A percentile compares a stretch with the other conserved stretches of the same genome.
phyloP scores from a whole-genome alignment of 2,329 filamentous ascomycete species.

The Trichoderma asperellum region DNA sequence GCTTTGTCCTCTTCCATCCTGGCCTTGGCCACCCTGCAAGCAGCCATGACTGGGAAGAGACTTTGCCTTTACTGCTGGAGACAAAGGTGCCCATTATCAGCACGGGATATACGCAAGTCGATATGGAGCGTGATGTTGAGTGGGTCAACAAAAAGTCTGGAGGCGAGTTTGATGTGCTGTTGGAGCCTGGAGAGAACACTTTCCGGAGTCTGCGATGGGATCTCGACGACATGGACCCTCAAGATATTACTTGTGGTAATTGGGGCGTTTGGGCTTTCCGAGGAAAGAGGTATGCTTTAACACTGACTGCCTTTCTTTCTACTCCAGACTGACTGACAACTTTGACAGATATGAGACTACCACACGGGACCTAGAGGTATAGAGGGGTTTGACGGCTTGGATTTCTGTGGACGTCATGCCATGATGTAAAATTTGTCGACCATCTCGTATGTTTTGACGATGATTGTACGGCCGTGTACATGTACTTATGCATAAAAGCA shows the following conservation, averaged over 20 bases:
- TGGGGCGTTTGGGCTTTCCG: slow-evolving; percentile 98
- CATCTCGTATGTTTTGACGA: neutral
- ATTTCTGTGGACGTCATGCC: neutral
- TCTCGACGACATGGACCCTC: slow-evolving; percentile 90
- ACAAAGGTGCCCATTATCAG: slow-evolving; percentile 94
- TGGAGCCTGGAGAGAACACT: slow-evolving; percentile 90
- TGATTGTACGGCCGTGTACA: neutral
- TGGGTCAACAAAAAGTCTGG: slow-evolving; percentile 85
- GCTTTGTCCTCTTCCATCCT: slow-evolving; percentile 95
- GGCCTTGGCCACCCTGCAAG: slow-evolving; percentile 93
- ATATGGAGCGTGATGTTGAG: slow-evolving; percentile 89
- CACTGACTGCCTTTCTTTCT: neutral
- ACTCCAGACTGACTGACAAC: slow-evolving; percentile 40
- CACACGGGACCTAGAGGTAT: slow-evolving; percentile 53
- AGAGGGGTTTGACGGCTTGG: slow-evolving; percentile 10
- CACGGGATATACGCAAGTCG: slow-evolving; percentile 93
- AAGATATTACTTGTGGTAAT: slow-evolving; percentile 93
- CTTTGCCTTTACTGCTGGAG: slow-evolving; percentile 84
- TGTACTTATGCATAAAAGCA: slow-evolving; percentile 14
- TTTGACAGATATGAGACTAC: slow-evolving; percentile 64
- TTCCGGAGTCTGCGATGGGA: slow-evolving; percentile 97
- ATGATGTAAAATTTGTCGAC: slow-evolving; percentile 6
- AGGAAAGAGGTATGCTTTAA: slow-evolving; percentile 78
- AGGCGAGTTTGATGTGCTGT: slow-evolving; percentile 88
- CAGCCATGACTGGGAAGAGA: slow-evolving; percentile 92